Base-by-base conservation (phyloP, 345 rosid genomes). In the Eucalyptus polybractea region DNA sequence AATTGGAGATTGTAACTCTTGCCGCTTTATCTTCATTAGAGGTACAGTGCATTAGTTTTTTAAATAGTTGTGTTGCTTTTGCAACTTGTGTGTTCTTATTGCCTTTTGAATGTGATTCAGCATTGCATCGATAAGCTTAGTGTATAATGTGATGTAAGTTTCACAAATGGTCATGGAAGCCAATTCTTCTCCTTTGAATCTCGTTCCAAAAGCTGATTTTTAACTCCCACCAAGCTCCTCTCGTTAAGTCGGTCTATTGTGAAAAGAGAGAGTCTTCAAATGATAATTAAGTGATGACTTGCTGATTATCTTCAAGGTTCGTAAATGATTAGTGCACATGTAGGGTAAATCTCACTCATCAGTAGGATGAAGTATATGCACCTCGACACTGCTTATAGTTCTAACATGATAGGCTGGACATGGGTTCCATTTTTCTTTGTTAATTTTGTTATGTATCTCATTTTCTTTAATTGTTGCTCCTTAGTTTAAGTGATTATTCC, bases 1-100 rank as follows among this genome's bases (percentile, higher is more conserved):
- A 95, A 91, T 90, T 98, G 90, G 99, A 96, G 94, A 97, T 97
- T 87, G 85, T 89, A 90, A 96, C 98, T 69, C 99, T 98, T 88
- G 97, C 99, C 33, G 90, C 93, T 27, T 88, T 96, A 88, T 95
- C 96, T 45, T 95, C 98, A 89, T 89, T 97, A 21, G 90, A 94
- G 97, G 99, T 97, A 92, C 86, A 50, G 11, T 44, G 24, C 33
- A 69, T 16, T 8, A 31, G 80, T 16, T 31, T 69, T 22, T 69
- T 69, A 69, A 31, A 21, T 69, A 69, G 80, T 67, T 31, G 80
- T 72, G 81, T 37, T 72, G 24, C 45, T 19, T 19, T 72, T 72
- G 44, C 45, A 72, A 72, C 25, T 72, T 19, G 25, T 72, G 27
- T 37, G 81, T 19, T 19, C 27, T 37, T 37, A 19, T 72, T 72